Base-by-base conservation (phyloP, 176 grass and related monocot species). In the Oryza coarctata region DNA sequence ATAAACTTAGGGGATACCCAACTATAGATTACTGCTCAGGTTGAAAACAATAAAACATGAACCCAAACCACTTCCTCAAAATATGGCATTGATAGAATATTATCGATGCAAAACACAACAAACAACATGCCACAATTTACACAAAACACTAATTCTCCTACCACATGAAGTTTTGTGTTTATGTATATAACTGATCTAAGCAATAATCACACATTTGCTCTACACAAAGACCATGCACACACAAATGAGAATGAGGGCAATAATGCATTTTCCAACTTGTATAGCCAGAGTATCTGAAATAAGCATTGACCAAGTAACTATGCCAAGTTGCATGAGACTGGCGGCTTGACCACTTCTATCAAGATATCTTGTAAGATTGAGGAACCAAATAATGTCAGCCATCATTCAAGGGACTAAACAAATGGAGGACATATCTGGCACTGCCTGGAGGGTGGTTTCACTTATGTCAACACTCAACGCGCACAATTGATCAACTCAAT, bases 301-400 rank as follows among this genome's bases (percentile, higher is more conserved):
- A 80, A 76, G 28, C 28, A 74, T 31, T 18, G 43, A 77, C 61
- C 12, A 65, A 49, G 78, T 60, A 65, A 49, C 66, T 60, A 61
- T 66, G 0, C 33, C 65, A 57, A 85, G 73, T 44, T 82, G 78
- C 58, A 36, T 27, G 43, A 28, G 0, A 64, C 65, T 34, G 45
- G 26, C 31, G 22, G 65, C 41, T 55, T 68, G 45, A 12, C 45
- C 45, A 63, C 35, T 45, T 61, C 15, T 12, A 77, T 31, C 43
- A 60, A 31, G 81, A 18, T 84, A 1, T 84, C 49, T 76, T 41
- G 64, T 63, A 55, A 55, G 14, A 55, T 14, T 7, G 49, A 78
- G 73, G 80, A 86, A 73, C 34, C 72, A 82, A 61, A 83, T 29
- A 86, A 86, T 31, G 79, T 0, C 84, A 49, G 58, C 52, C 80